Percentiles rank a stretch among this genome's conserved stretches.
These are phyloP conservation scores for Boletus tomentosulus DNA, from an alignment of 768 basidiomycete genomes.

Conservation along the genomic window DNA sequence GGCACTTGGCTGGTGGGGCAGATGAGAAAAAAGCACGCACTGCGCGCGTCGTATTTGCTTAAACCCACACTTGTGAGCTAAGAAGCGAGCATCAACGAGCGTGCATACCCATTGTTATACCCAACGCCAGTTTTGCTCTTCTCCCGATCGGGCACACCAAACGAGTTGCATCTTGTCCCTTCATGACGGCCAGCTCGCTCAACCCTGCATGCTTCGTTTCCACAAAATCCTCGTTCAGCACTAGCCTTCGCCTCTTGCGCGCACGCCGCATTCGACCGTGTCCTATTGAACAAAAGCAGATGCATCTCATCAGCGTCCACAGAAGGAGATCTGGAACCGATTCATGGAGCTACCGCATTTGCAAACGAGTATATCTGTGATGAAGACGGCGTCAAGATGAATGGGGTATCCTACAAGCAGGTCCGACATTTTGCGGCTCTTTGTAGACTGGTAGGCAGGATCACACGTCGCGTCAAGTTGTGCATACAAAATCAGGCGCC, in stretches of 20 bases:
- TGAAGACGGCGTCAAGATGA: too few species aligned
- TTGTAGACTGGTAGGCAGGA: too few species aligned
- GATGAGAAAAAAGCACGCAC: constrained; percentile 42
- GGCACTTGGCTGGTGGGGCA: constrained; percentile 24
- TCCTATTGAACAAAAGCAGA: constrained; percentile 20
- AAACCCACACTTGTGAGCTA: constrained; percentile 30
- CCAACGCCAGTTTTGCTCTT: constrained; percentile 36
- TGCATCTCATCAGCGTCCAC: constrained; percentile 9
- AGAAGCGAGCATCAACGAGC: constrained; percentile 1
- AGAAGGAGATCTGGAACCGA: neutral
- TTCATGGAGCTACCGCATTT: constrained; percentile 25
- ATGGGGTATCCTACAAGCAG: too few species aligned
- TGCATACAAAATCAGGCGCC: too few species aligned
- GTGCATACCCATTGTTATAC: constrained; percentile 48
- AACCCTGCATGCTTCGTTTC: too few species aligned
- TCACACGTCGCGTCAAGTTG: too few species aligned
- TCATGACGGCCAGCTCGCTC: constrained; percentile 13
- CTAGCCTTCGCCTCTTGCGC: too few species aligned
- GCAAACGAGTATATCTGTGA: constrained; percentile 25
- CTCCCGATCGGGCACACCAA: constrained; percentile 33
- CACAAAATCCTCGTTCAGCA: too few species aligned
- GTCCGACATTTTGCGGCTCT: too few species aligned
- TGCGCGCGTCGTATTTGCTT: constrained; percentile 44
- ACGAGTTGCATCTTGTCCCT: constrained; percentile 22
- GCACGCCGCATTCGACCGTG: constrained; percentile 21